Conservation (phyloP, 164 flowering plant species). For the Malania oleifera region DNA sequence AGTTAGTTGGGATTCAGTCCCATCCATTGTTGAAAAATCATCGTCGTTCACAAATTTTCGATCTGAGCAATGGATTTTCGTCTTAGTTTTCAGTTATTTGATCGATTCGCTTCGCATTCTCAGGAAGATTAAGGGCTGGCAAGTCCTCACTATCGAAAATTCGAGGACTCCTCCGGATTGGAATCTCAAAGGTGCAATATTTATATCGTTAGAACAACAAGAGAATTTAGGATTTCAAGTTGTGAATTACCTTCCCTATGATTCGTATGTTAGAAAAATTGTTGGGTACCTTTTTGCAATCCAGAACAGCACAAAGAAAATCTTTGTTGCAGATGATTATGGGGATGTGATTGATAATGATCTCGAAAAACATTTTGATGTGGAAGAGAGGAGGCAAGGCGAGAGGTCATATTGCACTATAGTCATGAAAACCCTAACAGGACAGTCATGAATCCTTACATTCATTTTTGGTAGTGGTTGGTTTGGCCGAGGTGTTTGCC, state of each 20-base stretch:
- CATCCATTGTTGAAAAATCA: conserved; percentile 40
- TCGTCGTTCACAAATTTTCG: conserved; percentile 60
- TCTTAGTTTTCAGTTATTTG: conserved; percentile 66
- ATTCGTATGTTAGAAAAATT: conserved; percentile 79
- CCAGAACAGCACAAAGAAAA: conserved; percentile 91
- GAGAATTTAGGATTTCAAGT: conserved; percentile 72
- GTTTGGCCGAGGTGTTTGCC: conserved; percentile 99
- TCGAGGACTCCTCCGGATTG: conserved; percentile 79
- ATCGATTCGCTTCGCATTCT: conserved; percentile 52
- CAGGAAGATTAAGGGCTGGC: conserved; percentile 83
- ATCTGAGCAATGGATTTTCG: conserved; percentile 82
- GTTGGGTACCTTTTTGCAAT: conserved; percentile 93
- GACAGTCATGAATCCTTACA: conserved; percentile 83
- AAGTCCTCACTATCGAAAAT: conserved; percentile 76
- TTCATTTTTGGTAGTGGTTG: conserved; percentile 93
- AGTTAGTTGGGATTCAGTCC: conserved; percentile 44
- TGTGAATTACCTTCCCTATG: conserved; percentile 70
- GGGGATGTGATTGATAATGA: conserved; percentile 80
- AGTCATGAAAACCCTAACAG: conserved; percentile 79
- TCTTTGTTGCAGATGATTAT: conserved; percentile 86
- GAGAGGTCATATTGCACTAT: conserved; percentile 72
- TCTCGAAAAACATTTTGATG: conserved; percentile 88
- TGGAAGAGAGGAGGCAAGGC: conserved; percentile 79
- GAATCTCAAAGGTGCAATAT: conserved; percentile 82
- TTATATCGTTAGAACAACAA: conserved; percentile 73